Evolutionary conservation across 129 eudicot genomes (phyloP).

Genomic region (Sambucus nigra): DNA sequence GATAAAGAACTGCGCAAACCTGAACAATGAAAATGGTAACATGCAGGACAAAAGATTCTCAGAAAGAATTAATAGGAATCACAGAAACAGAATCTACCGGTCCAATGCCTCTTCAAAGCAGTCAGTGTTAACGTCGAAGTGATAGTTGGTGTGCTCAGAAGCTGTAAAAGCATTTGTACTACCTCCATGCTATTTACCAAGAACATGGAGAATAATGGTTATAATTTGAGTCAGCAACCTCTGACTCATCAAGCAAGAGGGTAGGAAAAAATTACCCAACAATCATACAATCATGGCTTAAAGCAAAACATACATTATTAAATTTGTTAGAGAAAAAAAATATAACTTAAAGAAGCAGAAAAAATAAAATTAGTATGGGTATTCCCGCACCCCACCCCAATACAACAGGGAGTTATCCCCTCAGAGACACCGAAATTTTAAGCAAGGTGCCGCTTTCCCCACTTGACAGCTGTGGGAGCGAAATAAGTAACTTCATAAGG

Average conservation of each 20-base stretch:
- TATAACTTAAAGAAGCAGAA: too few relatives aligned
- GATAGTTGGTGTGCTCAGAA: conserved; percentile 70
- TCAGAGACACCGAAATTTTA: too few relatives aligned
- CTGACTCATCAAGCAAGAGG: background rate
- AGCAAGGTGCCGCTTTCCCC: too few relatives aligned
- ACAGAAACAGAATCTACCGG: conserved; percentile 39
- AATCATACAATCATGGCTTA: too few relatives aligned
- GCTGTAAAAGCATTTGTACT: conserved; percentile 85
- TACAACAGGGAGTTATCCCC: too few relatives aligned
- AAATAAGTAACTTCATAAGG: too few relatives aligned
- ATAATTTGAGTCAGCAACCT: background rate
- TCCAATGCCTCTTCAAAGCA: conserved; percentile 94
- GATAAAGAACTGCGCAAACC: conserved; percentile 97
- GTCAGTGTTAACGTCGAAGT: conserved; percentile 82
- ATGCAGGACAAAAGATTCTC: conserved; percentile 7
- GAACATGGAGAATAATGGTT: conserved; percentile 1
- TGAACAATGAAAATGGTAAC: conserved; percentile 27
- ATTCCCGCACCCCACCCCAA: too few relatives aligned
- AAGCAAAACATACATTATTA: too few relatives aligned
- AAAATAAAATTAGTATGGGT: too few relatives aligned
- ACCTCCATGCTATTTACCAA: conserved; percentile 71
- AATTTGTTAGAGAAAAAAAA: too few relatives aligned
- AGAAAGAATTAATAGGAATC: background rate
- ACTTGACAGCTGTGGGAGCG: too few relatives aligned
- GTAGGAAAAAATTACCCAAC: background rate